Conservation (phyloP, 768 basidiomycete genomes). For the Erythrobasidium yunnanense region DNA sequence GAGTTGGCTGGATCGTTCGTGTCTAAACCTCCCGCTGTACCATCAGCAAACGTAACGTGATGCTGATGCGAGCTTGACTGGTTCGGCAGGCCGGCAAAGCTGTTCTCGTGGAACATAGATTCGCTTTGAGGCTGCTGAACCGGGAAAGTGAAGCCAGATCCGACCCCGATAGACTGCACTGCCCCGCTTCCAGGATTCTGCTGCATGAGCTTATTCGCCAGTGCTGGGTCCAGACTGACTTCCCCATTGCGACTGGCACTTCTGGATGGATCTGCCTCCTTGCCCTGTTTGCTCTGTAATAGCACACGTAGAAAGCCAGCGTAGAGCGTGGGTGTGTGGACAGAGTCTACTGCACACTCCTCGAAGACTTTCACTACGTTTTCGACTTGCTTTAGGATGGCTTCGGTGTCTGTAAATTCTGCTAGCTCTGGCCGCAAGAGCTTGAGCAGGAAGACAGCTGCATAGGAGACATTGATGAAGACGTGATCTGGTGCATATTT, state of each 20-base stretch:
- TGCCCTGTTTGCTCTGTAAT: slow-evolving; percentile 9
- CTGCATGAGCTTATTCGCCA: slow-evolving; percentile 10
- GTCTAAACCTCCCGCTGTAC: background rate
- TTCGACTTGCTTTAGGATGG: slow-evolving; percentile 13
- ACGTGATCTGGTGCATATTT: slow-evolving; percentile 7
- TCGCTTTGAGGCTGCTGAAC: background rate
- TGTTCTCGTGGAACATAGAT: background rate
- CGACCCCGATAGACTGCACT: no score
- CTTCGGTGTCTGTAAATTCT: slow-evolving; percentile 15
- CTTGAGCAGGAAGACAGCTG: slow-evolving; percentile 21
- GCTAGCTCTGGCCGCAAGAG: slow-evolving; percentile 15
- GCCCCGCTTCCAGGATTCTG: no score
- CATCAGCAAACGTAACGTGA: background rate
- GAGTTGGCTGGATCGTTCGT: background rate
- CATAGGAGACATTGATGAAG: slow-evolving; percentile 21
- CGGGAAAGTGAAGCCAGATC: no score
- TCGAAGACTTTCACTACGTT: background rate
- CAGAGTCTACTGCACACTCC: slow-evolving; percentile 1
- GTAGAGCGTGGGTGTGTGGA: slow-evolving; percentile 16
- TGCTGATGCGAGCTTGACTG: background rate
- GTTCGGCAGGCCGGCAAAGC: background rate
- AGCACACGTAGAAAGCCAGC: slow-evolving; percentile 15
- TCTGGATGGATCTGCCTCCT: background rate
- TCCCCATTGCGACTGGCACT: background rate
- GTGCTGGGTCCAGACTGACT: slow-evolving; percentile 7